Conservation (phyloP, 2,329 filamentous ascomycete species). For the Colletotrichum echinochloae region DNA sequence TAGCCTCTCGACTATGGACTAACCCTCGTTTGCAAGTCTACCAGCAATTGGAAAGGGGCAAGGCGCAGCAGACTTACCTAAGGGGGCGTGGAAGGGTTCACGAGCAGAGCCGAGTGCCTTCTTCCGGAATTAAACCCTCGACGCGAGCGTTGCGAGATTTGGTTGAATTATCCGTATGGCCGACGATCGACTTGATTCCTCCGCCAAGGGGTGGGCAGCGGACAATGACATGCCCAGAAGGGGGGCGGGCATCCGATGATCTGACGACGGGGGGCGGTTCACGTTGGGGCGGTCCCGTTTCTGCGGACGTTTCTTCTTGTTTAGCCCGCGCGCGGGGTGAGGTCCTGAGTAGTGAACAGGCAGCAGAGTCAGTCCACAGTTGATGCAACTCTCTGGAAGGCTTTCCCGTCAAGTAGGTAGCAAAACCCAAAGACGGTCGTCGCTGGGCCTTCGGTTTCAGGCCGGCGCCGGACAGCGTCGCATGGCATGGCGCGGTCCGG, state of each 20-base stretch:
- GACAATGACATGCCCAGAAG: background rate
- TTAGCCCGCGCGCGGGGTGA: background rate
- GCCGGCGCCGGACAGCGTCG: constrained; percentile 23
- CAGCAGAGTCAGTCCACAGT: constrained; percentile 6
- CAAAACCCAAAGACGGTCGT: background rate
- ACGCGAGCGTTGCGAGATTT: constrained; percentile 16
- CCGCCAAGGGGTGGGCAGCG: constrained; percentile 6
- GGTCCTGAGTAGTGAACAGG: background rate
- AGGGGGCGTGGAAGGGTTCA: background rate
- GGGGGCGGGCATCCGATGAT: background rate
- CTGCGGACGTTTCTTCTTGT: constrained; percentile 21
- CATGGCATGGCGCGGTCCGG: constrained; percentile 26
- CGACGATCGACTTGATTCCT: constrained; percentile 21
- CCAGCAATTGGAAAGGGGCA: constrained; percentile 12
- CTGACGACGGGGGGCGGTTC: constrained; percentile 26
- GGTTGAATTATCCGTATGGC: constrained; percentile 9
- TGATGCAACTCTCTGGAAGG: constrained; percentile 15
- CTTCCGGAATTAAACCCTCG: background rate
- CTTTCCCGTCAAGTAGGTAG: background rate
- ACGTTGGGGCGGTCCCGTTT: background rate
- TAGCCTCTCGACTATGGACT: constrained; percentile 30
- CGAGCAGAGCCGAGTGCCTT: background rate
- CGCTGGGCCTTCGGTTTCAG: constrained; percentile 14
- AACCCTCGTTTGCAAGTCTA: background rate
- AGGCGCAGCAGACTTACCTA: background rate